phyloP scores from a whole-genome alignment of 1,139 yeast species.

The Oligophagozyma castellii region DNA sequence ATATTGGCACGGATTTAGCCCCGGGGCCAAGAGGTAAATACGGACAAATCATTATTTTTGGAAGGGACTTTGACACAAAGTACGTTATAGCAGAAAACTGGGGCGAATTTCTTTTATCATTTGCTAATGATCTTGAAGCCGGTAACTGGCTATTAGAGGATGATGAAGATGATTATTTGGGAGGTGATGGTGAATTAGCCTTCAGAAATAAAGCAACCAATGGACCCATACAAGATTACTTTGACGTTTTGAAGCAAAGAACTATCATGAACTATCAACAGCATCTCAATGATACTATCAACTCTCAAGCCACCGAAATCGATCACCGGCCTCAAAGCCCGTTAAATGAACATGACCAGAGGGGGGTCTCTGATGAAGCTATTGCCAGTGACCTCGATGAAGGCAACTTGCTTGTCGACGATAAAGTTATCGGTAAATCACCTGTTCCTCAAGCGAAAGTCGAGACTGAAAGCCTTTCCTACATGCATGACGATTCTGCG shows the following conservation, averaged over 20 bases:
- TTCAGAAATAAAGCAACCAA: constrained; percentile 40
- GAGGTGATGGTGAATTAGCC: constrained; percentile 64
- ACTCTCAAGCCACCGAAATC: too few relatives aligned
- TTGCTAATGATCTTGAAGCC: constrained; percentile 72
- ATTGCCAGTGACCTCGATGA: too few relatives aligned
- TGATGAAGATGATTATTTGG: constrained; percentile 39
- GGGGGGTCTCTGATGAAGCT: too few relatives aligned
- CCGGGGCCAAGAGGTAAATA: constrained; percentile 63
- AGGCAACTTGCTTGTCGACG: too few relatives aligned
- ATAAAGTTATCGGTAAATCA: too few relatives aligned
- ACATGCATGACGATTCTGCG: too few relatives aligned
- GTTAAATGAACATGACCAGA: too few relatives aligned
- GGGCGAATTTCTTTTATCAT: constrained; percentile 68
- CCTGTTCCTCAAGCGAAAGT: too few relatives aligned
- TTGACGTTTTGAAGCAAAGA: constrained; percentile 46
- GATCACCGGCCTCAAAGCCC: too few relatives aligned
- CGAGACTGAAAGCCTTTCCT: too few relatives aligned
- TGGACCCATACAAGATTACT: constrained; percentile 41
- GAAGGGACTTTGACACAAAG: constrained; percentile 80
- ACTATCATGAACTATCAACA: constrained; percentile 19
- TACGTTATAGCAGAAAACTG: constrained; percentile 65
- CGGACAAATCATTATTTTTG: constrained; percentile 82
- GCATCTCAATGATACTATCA: too few relatives aligned
- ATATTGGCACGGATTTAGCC: constrained; percentile 76
- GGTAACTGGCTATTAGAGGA: constrained; percentile 60